Percentiles rank a stretch among this genome's conserved stretches.
phyloP scores from a whole-genome alignment of 371 early-diverging fungal species.

The Chytridiales sp. region DNA sequence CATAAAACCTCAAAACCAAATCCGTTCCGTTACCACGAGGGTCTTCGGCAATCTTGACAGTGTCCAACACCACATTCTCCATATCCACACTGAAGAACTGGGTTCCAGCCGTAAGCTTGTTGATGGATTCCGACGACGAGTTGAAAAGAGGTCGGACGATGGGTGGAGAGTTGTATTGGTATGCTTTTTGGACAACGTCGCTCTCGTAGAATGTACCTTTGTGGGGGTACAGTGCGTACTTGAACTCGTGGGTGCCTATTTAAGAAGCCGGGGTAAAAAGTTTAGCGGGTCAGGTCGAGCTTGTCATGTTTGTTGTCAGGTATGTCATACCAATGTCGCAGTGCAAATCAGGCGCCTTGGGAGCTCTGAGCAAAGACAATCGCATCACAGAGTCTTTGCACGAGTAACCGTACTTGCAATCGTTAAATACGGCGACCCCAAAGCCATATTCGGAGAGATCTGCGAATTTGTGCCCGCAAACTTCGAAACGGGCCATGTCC shows the following conservation, averaged over 20 bases:
- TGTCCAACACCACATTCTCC: slow-evolving; percentile 81
- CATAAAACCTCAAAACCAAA: slow-evolving; percentile 82
- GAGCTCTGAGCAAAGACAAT: slow-evolving; percentile 79
- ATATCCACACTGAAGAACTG: slow-evolving; percentile 57
- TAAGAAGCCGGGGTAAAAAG: too few species aligned
- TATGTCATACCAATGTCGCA: slow-evolving; percentile 69
- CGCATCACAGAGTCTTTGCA: slow-evolving; percentile 79
- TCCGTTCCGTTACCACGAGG: slow-evolving; percentile 38
- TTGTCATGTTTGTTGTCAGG: too few species aligned
- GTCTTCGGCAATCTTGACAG: slow-evolving; percentile 86
- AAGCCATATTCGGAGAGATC: slow-evolving; percentile 91
- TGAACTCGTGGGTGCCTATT: slow-evolving; percentile 56
- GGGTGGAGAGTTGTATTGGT: slow-evolving; percentile 85
- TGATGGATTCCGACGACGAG: not conserved
- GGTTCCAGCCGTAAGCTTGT: not conserved
- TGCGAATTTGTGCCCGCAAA: slow-evolving; percentile 94
- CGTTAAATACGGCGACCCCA: slow-evolving; percentile 92
- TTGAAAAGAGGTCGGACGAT: slow-evolving; percentile 53
- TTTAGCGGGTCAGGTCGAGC: too few species aligned
- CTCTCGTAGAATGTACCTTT: slow-evolving; percentile 71
- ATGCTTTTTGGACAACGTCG: slow-evolving; percentile 76
- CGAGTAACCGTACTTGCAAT: slow-evolving; percentile 73
- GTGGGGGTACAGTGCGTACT: slow-evolving; percentile 91
- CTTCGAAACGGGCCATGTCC: slow-evolving; percentile 93
- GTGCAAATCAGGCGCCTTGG: slow-evolving; percentile 75